Conservation (phyloP, 2,329 filamentous ascomycete genomes). For the Talaromyces marneffei region DNA sequence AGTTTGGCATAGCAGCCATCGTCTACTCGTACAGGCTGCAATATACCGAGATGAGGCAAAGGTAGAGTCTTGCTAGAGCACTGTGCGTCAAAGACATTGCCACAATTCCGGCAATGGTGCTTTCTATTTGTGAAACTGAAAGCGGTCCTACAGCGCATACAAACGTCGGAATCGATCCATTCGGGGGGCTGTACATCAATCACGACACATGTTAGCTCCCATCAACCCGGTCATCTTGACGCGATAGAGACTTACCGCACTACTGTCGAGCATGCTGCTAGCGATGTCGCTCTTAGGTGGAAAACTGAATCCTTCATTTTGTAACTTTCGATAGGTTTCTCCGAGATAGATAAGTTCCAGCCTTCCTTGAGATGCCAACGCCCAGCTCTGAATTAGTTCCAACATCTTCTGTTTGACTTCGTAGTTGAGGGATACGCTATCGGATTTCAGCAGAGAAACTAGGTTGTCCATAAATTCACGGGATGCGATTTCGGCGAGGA, state of each 20-base stretch:
- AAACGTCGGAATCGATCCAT: constrained; percentile 96
- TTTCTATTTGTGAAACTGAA: constrained; percentile 99
- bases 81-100: constrained; percentile 92
- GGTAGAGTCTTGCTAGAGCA: constrained; percentile 87
- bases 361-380: constrained; percentile 77
- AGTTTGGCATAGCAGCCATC: constrained; percentile 92
- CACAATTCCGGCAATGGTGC: constrained; percentile 96
- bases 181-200: constrained; percentile 66
- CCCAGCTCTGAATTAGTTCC: constrained; percentile 90
- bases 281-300: constrained; percentile 79
- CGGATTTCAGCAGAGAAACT: constrained; percentile 78
- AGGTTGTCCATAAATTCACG: constrained; percentile 98
- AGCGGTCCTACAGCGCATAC: constrained; percentile 90
- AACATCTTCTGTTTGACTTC: constrained; percentile 87
- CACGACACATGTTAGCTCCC: background rate
- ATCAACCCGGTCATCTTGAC: background rate
- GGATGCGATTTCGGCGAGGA: constrained; percentile 89
- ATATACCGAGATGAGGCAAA: constrained; percentile 85
- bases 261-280: constrained; percentile 98
- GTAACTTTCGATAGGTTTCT: constrained; percentile 76
- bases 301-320: constrained; percentile 81
- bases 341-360: constrained; percentile 79
- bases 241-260: constrained; percentile 61
- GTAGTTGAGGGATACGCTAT: constrained; percentile 68
- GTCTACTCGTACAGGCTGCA: constrained; percentile 86